Base-by-base conservation (phyloP, 2,329 filamentous ascomycete species). In the Aspergillus oerlinghausenensis region DNA sequence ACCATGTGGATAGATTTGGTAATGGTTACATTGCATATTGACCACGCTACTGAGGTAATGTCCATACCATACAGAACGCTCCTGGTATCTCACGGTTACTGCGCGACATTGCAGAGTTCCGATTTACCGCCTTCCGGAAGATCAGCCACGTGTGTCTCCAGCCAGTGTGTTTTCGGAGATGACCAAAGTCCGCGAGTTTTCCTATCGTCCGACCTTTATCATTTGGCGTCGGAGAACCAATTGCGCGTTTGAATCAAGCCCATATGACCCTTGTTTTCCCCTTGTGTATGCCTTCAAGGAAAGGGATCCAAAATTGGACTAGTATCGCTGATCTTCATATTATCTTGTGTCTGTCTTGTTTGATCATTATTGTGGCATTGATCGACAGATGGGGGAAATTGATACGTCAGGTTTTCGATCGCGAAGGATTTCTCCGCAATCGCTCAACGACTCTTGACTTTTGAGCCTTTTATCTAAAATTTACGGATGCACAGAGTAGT, bases 41-140 rank as follows among this genome's bases (percentile, higher is more conserved):
- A 38, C 32, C 32, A 35, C 14, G 32, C 32, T 35, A 35, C 11
- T 5, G 32, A 35, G 32, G 32, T 35, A 35, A 17, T 17, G 32
- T 4, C 11, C 8, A 43, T 43, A 43, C 40, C 40, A 10, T 43
- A 43, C 40, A 43, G 4, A 21, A 19, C 40, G 4, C 3, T 9
- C n/a, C n/a, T 19, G 40, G 40, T 43, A 43, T 19, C 11, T 21
- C 40, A 23, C 19, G 4, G 40, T 43, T 9, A 10, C 14, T 42
- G 47, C 29, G 42, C 17, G 25, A 49, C 25, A 40, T 42, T 23
- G 29, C 48, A 52, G 57, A 60, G 54, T 53, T 57, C 55, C 42
- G 47, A 43, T 55, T 50, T 54, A 60, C 60, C 58, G 60, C 60
- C 60, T 61, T 59, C 57, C 57, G 61, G 59, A 61, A 61, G 59